Percentiles rank a stretch among this genome's conserved stretches.
Conservation (phyloP, 208 protist genomes). For the Phytomonas sp. region DNA sequence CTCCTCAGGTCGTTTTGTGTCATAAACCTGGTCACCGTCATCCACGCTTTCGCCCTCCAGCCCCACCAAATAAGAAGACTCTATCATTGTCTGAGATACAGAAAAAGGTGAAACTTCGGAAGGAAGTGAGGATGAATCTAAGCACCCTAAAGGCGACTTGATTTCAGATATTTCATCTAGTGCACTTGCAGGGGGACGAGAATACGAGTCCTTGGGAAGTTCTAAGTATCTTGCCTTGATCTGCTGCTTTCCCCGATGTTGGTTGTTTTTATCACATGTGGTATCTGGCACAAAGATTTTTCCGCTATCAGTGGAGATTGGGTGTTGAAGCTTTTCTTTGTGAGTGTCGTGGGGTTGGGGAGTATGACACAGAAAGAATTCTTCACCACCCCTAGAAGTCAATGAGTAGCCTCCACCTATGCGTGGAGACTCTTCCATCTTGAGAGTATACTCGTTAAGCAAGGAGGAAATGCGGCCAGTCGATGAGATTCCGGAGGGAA, state of each 20-base stretch:
- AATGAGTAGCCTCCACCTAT: background rate
- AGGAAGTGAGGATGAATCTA: background rate
- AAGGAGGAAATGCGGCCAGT: background rate
- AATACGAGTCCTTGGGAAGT: background rate
- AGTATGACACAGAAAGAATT: background rate
- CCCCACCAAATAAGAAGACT: background rate
- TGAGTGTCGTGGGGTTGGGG: background rate
- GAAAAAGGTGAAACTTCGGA: background rate
- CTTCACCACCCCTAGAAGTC: background rate
- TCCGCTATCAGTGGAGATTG: background rate
- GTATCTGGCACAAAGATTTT: background rate
- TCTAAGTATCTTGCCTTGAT: background rate
- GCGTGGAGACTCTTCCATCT: background rate
- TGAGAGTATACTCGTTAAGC: background rate
- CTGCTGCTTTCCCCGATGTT: background rate
- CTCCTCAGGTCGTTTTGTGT: background rate
- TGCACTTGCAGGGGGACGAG: background rate
- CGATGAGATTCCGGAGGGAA: background rate
- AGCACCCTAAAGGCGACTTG: background rate
- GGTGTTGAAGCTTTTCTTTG: background rate
- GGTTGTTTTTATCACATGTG: background rate
- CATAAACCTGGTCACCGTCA: background rate
- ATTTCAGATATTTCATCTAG: conserved; percentile 3
- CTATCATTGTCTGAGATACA: background rate
- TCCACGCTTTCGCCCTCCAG: background rate